Evolutionary conservation across 2,329 filamentous ascomycete genomes (phyloP).

Genomic region (Arthrobotrys pseudoclavata): DNA sequence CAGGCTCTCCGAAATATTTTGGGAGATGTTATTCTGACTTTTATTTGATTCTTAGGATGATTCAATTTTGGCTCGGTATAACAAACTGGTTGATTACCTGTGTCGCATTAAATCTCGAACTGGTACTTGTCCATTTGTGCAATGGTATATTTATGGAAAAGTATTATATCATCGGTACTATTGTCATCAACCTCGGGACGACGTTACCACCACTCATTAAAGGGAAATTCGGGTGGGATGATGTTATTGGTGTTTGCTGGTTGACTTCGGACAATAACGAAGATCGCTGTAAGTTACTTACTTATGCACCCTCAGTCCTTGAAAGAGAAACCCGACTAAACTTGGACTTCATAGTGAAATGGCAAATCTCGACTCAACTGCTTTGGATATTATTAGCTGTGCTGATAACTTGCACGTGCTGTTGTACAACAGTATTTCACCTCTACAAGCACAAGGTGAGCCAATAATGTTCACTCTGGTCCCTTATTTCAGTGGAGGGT

Average conservation of each 20-base stretch:
- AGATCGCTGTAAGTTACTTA: constrained; percentile 52
- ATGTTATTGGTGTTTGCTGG: constrained; percentile 62
- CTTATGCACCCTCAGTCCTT: background rate
- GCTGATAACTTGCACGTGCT: constrained; percentile 58
- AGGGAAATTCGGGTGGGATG: constrained; percentile 63
- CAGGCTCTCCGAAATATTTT: background rate
- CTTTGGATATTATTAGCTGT: constrained; percentile 62
- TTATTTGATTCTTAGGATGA: constrained; percentile 50
- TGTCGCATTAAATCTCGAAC: constrained; percentile 62
- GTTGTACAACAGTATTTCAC: constrained; percentile 57
- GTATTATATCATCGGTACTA: constrained; percentile 61
- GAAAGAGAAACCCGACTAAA: background rate
- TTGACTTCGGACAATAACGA: constrained; percentile 56
- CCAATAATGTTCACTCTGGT: background rate
- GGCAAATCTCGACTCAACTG: constrained; percentile 62
- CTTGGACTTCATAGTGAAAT: constrained; percentile 38
- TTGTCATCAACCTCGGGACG: constrained; percentile 60
- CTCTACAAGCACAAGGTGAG: constrained; percentile 61
- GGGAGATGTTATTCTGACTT: background rate
- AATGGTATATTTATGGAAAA: constrained; percentile 61
- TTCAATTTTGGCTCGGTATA: constrained; percentile 63
- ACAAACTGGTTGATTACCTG: constrained; percentile 63
- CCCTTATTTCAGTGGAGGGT: background rate
- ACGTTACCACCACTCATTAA: constrained; percentile 62
- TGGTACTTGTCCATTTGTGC: constrained; percentile 61